Evolutionary conservation across 2,329 filamentous ascomycete genomes (phyloP).

Genomic region (Penicillium sclerotiorum): DNA sequence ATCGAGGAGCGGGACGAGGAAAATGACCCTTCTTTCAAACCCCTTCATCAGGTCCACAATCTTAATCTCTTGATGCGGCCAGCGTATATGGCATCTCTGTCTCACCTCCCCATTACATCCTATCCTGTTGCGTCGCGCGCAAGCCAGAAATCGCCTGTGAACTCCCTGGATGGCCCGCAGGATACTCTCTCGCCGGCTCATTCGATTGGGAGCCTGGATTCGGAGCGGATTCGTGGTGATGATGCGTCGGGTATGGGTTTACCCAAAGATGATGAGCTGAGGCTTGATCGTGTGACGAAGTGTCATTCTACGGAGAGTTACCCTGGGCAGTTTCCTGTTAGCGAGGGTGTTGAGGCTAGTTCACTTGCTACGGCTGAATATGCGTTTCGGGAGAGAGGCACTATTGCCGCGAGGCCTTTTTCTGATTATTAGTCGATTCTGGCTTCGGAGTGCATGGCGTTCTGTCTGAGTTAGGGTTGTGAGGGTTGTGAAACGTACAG

Average conservation of each 20-base stretch:
- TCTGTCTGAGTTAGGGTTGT: not conserved
- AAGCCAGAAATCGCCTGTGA: constrained; percentile 3
- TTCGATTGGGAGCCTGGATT: not conserved
- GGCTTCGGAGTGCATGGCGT: not conserved
- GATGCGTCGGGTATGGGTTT: not conserved
- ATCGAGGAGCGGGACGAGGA: not conserved
- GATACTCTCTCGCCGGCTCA: not conserved
- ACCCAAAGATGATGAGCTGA: not conserved
- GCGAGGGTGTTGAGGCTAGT: constrained; percentile 30
- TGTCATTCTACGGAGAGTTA: constrained; percentile 33
- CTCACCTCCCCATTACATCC: not conserved
- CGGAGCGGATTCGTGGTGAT: not conserved
- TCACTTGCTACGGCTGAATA: constrained; percentile 28
- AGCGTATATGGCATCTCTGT: not conserved
- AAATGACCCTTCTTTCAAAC: not conserved
- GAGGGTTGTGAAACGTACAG: not conserved
- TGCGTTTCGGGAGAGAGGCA: constrained; percentile 26
- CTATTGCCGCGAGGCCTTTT: constrained; percentile 33
- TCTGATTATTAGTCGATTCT: constrained; percentile 28
- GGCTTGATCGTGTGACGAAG: constrained; percentile 7
- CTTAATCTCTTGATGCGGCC: not conserved
- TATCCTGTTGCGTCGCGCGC: too few relatives aligned
- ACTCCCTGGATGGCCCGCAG: constrained; percentile 6
- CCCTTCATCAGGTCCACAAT: not conserved
- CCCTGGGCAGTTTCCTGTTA: constrained; percentile 37